These are phyloP conservation scores for Cutaneotrichosporon sp. DNA, from an alignment of 1,284 basidiomycete species.

Conservation along the genomic window DNA sequence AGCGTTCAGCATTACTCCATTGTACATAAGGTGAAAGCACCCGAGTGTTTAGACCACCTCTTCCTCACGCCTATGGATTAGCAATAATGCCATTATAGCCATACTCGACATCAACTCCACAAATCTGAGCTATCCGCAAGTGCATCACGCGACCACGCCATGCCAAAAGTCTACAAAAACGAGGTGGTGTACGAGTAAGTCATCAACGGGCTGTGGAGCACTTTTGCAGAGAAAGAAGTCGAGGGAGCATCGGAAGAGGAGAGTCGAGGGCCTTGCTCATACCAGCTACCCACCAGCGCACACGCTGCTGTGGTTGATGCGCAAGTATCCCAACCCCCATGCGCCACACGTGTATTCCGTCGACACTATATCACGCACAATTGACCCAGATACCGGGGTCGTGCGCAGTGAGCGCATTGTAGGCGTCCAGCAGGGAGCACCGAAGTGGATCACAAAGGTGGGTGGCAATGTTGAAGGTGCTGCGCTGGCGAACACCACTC, in stretches of 20 bases:
- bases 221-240: no score
- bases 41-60: no score
- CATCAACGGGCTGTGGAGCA: not conserved
- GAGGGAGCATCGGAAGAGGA: no score
- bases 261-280: no score
- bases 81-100: not conserved
- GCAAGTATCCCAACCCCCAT: slow-evolving; percentile 92
- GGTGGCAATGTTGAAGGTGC: no score
- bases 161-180: slow-evolving; percentile 23
- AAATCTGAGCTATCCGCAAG: not conserved
- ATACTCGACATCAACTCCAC: not conserved
- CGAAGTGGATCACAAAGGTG: slow-evolving; percentile 49
- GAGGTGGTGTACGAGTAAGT: slow-evolving; percentile 21
- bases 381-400: slow-evolving; percentile 77
- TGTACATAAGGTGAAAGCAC: no score
- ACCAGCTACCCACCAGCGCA: slow-evolving; percentile 75
- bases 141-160: slow-evolving; percentile 1
- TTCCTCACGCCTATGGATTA: not conserved
- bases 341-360: slow-evolving; percentile 87
- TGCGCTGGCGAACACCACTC: no score
- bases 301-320: slow-evolving; percentile 82
- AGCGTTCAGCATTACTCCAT: no score
- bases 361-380: slow-evolving; percentile 76
- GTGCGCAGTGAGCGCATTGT: slow-evolving; percentile 62
- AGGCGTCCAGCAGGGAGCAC: slow-evolving; percentile 48